phyloP scores from a whole-genome alignment of 768 basidiomycete genomes.

The Kwoniella europaea region DNA sequence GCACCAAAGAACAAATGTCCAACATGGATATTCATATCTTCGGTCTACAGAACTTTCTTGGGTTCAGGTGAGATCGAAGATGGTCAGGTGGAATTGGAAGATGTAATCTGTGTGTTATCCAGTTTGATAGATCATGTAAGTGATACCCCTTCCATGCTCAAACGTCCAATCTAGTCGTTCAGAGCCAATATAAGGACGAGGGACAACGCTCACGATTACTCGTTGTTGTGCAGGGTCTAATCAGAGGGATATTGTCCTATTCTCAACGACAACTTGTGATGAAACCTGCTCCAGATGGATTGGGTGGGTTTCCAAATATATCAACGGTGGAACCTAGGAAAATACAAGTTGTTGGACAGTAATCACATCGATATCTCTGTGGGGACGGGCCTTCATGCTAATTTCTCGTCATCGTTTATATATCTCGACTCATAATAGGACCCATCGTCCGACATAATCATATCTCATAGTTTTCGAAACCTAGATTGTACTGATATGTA shows the following conservation, averaged over 20 bases:
- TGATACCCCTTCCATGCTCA: not conserved
- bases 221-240: constrained; percentile 33
- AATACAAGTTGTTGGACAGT: not conserved
- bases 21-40: constrained; percentile 40
- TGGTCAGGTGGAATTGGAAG: constrained; percentile 44
- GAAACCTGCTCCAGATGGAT: constrained; percentile 44
- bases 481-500: not conserved
- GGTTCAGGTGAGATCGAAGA: constrained; percentile 46
- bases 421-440: not conserved
- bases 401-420: no score
- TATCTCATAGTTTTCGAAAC: not conserved
- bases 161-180: no score
- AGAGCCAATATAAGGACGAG: not conserved
- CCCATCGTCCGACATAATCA: not conserved
- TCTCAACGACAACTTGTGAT: constrained; percentile 42
- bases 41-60: constrained; percentile 29
- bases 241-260: constrained; percentile 42
- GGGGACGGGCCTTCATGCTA: no score
- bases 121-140: constrained; percentile 53
- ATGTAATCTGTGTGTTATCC: constrained; percentile 51
- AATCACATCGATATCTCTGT: not conserved
- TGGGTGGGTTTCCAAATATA: constrained; percentile 48
- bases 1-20: constrained; percentile 40
- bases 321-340: constrained; percentile 36
- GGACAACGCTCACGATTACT: not conserved